phyloP scores from a whole-genome alignment of 2,329 filamentous ascomycete species.

The Fusarium sulawesiense region DNA sequence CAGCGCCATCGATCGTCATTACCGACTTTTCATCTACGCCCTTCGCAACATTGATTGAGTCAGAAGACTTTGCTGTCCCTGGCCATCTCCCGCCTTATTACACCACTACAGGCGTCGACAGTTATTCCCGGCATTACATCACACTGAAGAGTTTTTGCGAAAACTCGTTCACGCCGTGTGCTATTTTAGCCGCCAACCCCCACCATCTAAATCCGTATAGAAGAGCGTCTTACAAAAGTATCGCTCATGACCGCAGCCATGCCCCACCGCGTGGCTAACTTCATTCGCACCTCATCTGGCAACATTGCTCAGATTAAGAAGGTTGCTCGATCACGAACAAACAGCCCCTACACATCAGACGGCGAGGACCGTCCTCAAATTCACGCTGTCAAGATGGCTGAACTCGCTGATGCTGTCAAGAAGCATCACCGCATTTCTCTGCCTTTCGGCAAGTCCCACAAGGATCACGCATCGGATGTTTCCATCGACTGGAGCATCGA shows the following conservation, averaged over 20 bases:
- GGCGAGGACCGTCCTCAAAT: slow-evolving; percentile 48
- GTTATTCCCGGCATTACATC: slow-evolving; percentile 33
- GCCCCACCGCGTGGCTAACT: slow-evolving; percentile 69
- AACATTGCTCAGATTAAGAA: slow-evolving; percentile 64
- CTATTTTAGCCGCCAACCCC: slow-evolving; percentile 37
- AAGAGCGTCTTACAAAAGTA: slow-evolving; percentile 31
- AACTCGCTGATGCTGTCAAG: slow-evolving; percentile 53
- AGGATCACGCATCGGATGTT: slow-evolving; percentile 57
- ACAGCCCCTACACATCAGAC: slow-evolving; percentile 53
- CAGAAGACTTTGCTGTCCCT: slow-evolving; percentile 33
- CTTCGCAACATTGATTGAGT: slow-evolving; percentile 18
- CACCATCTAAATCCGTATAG: slow-evolving; percentile 22
- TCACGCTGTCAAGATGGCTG: slow-evolving; percentile 53
- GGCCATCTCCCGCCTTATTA: slow-evolving; percentile 34
- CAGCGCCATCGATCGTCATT: slow-evolving; percentile 31
- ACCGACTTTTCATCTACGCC: slow-evolving; percentile 16
- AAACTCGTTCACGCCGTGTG: slow-evolving; percentile 19
- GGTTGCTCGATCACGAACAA: slow-evolving; percentile 48
- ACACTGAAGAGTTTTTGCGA: slow-evolving; percentile 35
- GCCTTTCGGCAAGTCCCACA: slow-evolving; percentile 57
- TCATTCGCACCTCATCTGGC: slow-evolving; percentile 68
- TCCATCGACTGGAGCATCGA: slow-evolving; percentile 74
- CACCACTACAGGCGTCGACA: slow-evolving; percentile 24
- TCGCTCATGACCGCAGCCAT: slow-evolving; percentile 53
- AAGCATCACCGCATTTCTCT: slow-evolving; percentile 58